phyloP scores from a whole-genome alignment of 352 stramenopile genomes.

The Plasmopara muralis region DNA sequence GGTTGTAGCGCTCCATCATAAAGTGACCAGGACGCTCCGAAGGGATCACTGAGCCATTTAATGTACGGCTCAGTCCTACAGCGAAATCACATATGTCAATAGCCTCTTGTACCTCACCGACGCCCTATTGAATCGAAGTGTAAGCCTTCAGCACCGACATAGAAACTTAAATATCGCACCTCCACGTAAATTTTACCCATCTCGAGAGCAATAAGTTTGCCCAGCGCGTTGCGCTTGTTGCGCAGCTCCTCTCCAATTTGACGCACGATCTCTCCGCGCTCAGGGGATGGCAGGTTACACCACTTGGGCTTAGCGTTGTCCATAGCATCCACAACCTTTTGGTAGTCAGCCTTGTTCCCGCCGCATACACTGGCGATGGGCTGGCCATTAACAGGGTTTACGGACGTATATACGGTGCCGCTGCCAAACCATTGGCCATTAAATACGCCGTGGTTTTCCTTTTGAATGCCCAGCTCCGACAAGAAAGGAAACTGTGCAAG shows the following conservation, averaged over 20 bases:
- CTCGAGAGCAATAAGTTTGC: constrained; percentile 87
- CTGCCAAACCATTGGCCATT: constrained; percentile 84
- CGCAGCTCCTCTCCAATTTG: constrained; percentile 88
- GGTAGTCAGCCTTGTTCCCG: constrained; percentile 79
- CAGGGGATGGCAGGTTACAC: constrained; percentile 79
- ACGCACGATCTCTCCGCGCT: constrained; percentile 87
- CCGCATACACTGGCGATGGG: constrained; percentile 76
- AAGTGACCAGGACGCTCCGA: constrained; percentile 88
- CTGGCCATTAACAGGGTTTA: constrained; percentile 81
- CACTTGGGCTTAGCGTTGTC: constrained; percentile 78
- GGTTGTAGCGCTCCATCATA: constrained; percentile 93
- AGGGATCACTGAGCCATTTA: constrained; percentile 87
- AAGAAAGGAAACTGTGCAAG: constrained; percentile 66
- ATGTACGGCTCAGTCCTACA: constrained; percentile 82
- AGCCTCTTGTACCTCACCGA: constrained; percentile 90
- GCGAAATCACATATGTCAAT: constrained; percentile 94
- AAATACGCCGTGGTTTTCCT: constrained; percentile 84
- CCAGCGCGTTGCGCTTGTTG: constrained; percentile 84
- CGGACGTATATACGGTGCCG: constrained; percentile 70
- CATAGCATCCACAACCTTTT: constrained; percentile 77
- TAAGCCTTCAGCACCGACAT: constrained; percentile 2
- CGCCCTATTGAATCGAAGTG: constrained; percentile 35
- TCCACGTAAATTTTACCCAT: constrained; percentile 93
- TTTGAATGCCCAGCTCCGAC: constrained; percentile 66
- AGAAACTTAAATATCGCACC: constrained; percentile 18